Conservation (phyloP, 1,284 basidiomycete genomes). For the Leucocoprinus gongylophorus region DNA sequence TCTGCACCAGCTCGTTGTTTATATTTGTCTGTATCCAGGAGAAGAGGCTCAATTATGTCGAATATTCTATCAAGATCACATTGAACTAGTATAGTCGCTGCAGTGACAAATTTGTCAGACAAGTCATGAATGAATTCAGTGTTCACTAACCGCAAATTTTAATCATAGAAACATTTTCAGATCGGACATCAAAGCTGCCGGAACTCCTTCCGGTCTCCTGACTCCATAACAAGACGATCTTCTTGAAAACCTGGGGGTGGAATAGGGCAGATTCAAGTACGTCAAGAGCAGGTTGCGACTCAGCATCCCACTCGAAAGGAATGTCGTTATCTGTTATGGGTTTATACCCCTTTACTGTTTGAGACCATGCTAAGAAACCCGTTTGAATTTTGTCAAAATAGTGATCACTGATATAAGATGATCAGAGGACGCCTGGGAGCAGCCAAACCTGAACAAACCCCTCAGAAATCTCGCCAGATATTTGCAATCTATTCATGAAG, state of each 20-base stretch:
- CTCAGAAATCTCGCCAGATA: conserved; percentile 26
- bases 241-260: conserved; percentile 53
- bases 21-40: conserved; percentile 76
- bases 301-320: conserved; percentile 58
- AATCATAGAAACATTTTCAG: conserved; percentile 60
- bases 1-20: conserved; percentile 91
- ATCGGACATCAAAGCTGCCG: conserved; percentile 47
- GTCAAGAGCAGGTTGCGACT: conserved; percentile 54
- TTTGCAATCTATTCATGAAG: conserved; percentile 42
- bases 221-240: conserved; percentile 55
- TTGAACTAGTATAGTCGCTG: conserved; percentile 64
- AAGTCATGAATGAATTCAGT: conserved; percentile 6
- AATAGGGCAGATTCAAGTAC: conserved; percentile 48
- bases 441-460: conserved; percentile 12
- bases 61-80: conserved; percentile 49
- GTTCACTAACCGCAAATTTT: conserved; percentile 55
- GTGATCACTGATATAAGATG: conserved; percentile 29
- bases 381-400: conserved; percentile 77
- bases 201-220: conserved; percentile 61
- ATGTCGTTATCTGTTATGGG: conserved; percentile 40
- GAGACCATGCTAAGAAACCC: conserved; percentile 84
- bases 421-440: neutral
- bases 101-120: conserved; percentile 6
- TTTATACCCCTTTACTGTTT: conserved; percentile 64
- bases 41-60: conserved; percentile 48